Evolutionary conservation across 148 eudicot genomes (phyloP).

Genomic region (Cornus kousa): DNA sequence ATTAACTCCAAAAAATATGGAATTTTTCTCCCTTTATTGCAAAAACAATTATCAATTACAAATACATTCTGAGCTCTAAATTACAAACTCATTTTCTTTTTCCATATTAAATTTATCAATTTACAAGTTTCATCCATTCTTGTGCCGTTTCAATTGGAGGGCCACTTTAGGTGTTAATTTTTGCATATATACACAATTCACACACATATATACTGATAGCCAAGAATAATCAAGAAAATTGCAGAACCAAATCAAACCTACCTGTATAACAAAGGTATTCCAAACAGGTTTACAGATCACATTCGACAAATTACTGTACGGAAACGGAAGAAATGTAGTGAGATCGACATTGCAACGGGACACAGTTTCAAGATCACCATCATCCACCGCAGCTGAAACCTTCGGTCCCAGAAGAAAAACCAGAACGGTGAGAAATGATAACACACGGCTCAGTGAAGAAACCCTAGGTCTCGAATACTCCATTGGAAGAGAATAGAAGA

Average conservation of each 20-base stretch:
- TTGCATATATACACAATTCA: background rate
- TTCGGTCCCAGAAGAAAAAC: background rate
- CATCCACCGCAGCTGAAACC: constrained; percentile 5
- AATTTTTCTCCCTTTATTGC: no score
- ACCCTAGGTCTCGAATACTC: constrained; percentile 5
- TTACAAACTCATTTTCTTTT: no score
- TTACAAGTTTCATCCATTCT: background rate
- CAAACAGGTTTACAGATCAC: constrained; percentile 67
- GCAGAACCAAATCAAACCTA: constrained; percentile 23
- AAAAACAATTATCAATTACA: no score
- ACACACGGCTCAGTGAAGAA: constrained; percentile 1
- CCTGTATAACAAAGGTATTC: constrained; percentile 76
- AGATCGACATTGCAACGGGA: constrained; percentile 65
- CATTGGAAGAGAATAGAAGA: constrained; percentile 11
- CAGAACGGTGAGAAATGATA: background rate
- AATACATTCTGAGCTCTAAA: no score
- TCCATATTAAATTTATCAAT: background rate
- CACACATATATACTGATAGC: background rate
- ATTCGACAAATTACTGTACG: constrained; percentile 60
- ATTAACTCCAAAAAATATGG: no score
- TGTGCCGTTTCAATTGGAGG: background rate
- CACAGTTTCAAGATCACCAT: constrained; percentile 10
- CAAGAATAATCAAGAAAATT: background rate
- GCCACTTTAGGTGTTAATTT: background rate
- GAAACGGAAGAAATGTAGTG: constrained; percentile 76